Conservation (phyloP, 176 grass and related monocot genomes). For the Hsuehochloa calcarea region DNA sequence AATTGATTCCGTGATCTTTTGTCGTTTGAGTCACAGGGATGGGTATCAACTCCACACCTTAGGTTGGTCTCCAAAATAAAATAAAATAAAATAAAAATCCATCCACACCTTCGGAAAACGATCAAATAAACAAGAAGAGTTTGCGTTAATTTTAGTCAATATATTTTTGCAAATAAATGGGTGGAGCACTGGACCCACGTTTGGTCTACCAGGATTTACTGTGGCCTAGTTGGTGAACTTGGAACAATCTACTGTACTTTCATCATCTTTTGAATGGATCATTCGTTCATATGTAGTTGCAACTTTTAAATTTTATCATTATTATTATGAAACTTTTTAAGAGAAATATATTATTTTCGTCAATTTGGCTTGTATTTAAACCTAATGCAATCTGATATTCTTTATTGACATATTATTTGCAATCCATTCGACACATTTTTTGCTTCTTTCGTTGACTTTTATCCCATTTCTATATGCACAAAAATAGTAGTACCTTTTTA, state of each 20-base stretch:
- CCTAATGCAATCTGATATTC: background rate
- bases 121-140: background rate
- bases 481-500: background rate
- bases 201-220: background rate
- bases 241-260: background rate
- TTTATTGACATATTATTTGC: background rate
- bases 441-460: background rate
- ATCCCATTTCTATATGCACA: background rate
- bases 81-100: background rate
- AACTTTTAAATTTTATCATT: background rate
- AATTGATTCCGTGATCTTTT: too few species aligned
- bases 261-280: background rate
- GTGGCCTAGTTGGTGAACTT: background rate
- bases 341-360: background rate
- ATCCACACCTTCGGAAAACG: background rate
- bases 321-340: background rate
- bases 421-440: background rate
- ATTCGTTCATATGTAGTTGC: background rate
- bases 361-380: background rate
- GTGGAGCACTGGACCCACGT: background rate
- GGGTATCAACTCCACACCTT: background rate
- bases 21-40: too few species aligned
- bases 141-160: background rate
- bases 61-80: too few species aligned
- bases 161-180: background rate